phyloP scores from a whole-genome alignment of 169 alveolate genomes.

The Plasmodium billcollinsi region DNA sequence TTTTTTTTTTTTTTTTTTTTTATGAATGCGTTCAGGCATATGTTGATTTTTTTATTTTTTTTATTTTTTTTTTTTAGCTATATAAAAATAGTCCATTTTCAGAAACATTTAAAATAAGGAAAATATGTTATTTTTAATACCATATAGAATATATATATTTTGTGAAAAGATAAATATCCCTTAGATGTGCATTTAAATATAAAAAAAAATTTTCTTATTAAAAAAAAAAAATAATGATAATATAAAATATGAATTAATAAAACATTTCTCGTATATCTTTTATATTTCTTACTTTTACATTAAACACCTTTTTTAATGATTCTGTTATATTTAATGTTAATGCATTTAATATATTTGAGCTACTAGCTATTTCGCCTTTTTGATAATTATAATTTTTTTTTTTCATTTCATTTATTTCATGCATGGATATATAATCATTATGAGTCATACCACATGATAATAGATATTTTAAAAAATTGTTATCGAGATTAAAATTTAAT shows the following conservation, averaged over 20 bases:
- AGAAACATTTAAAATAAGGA: too few species aligned
- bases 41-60: background rate
- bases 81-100: background rate
- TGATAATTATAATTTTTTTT: background rate
- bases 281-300: constrained; percentile 34
- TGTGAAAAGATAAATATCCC: too few species aligned
- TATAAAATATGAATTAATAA: background rate
- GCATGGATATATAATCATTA: constrained; percentile 48
- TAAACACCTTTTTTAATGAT: constrained; percentile 51
- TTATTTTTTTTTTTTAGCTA: background rate
- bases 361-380: constrained; percentile 14
- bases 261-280: constrained; percentile 32
- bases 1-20: constrained; percentile 6
- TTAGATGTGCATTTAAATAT: too few species aligned
- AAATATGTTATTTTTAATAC: too few species aligned
- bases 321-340: constrained; percentile 23
- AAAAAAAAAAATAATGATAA: too few species aligned
- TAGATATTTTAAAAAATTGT: constrained; percentile 37
- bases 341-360: constrained; percentile 8
- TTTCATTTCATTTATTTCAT: constrained; percentile 34
- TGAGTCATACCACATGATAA: constrained; percentile 82
- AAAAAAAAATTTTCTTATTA: too few species aligned
- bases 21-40: background rate
- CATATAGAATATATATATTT: too few species aligned
- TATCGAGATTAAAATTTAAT: constrained; percentile 71